These are phyloP conservation scores for Thuidium tamariscinum DNA, from an alignment of 225 moss, liverwort and hornwort genomes.

Conservation along the genomic window DNA sequence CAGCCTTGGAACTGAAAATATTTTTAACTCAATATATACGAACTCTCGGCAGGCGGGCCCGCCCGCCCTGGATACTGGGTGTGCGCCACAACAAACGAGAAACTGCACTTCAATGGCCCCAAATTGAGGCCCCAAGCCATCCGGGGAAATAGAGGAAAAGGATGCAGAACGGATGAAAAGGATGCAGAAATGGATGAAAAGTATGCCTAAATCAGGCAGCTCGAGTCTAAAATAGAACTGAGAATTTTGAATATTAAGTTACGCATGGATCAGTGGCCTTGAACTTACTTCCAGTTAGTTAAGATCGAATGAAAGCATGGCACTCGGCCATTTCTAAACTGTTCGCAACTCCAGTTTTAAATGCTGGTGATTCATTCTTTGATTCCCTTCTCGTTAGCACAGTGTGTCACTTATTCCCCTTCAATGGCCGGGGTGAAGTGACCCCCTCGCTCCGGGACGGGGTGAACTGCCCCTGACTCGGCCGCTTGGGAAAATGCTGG, in stretches of 20 bases:
- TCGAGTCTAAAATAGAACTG: neutral
- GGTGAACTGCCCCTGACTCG: too few species aligned
- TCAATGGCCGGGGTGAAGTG: too few species aligned
- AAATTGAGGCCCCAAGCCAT: neutral
- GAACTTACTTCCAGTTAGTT: neutral
- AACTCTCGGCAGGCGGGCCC: too few species aligned
- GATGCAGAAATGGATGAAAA: neutral
- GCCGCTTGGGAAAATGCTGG: too few species aligned
- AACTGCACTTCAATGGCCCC: neutral
- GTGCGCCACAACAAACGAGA: neutral
- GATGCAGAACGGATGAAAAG: neutral
- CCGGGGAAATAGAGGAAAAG: neutral
- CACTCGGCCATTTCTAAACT: neutral
- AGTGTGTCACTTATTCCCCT: neutral
- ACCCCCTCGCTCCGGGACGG: too few species aligned
- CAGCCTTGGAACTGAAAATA: neutral
- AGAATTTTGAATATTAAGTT: neutral
- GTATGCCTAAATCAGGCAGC: neutral
- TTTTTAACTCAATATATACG: neutral
- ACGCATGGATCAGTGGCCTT: neutral
- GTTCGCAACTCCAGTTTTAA: neutral
- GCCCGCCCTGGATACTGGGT: neutral
- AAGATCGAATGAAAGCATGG: neutral
- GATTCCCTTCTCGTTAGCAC: constrained; percentile 9
- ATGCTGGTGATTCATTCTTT: neutral